phyloP scores from a whole-genome alignment of 805 yeast genomes.

The Nakazawaea peltata region DNA sequence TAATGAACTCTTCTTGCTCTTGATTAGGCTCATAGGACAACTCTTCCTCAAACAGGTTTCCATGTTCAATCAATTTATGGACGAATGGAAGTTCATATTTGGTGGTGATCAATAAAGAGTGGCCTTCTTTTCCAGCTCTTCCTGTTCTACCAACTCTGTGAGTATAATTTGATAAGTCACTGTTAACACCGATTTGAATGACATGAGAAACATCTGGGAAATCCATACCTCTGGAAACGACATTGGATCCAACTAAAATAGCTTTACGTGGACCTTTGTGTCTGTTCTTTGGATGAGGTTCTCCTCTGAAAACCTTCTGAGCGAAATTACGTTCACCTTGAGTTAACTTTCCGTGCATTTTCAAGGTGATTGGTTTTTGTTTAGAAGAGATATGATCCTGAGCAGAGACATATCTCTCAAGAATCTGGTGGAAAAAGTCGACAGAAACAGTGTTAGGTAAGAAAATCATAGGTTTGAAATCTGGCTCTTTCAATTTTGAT shows the following conservation, averaged over 20 bases:
- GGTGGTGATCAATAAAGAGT: constrained; percentile 53
- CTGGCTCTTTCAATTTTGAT: constrained; percentile 22
- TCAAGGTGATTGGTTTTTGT: constrained; percentile 21
- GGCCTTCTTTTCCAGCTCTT: constrained; percentile 79
- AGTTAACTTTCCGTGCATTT: constrained; percentile 60
- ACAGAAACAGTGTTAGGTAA: constrained; percentile 71
- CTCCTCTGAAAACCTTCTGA: constrained; percentile 21
- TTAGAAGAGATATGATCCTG: constrained; percentile 11
- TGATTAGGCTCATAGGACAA: constrained; percentile 28
- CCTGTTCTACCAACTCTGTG: constrained; percentile 97
- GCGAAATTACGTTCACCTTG: constrained; percentile 49
- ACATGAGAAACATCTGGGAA: constrained; percentile 85
- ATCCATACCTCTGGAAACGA: constrained; percentile 96
- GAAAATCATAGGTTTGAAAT: constrained; percentile 76
- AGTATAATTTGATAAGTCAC: constrained; percentile 69
- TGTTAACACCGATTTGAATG: constrained; percentile 72
- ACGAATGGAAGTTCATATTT: constrained; percentile 51
- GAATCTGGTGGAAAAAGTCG: constrained; percentile 41
- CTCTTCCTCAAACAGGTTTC: constrained; percentile 43
- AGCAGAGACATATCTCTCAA: constrained; percentile 22
- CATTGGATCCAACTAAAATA: constrained; percentile 78
- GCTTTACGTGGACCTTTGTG: constrained; percentile 27
- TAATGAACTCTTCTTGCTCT: constrained; percentile 24
- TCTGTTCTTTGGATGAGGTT: too few species aligned
- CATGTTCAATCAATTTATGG: constrained; percentile 39